Conservation (phyloP, 192 early-diverging fungal genomes). For the Backusella sp. region DNA sequence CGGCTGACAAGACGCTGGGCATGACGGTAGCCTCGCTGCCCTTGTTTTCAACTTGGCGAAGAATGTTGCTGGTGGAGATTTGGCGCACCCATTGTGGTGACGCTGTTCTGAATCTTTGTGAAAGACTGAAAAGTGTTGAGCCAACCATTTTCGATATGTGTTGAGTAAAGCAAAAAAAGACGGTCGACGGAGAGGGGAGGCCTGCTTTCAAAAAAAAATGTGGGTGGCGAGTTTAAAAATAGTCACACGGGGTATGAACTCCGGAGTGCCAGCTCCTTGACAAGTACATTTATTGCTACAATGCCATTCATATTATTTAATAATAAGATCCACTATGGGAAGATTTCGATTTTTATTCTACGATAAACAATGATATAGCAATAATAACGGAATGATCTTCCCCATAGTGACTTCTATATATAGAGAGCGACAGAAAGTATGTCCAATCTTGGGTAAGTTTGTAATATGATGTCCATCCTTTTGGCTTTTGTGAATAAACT, state of each 20-base stretch:
- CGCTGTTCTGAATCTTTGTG: background rate
- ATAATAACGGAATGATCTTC: no score
- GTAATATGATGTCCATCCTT: no score
- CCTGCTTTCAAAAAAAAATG: slow-evolving; percentile 7
- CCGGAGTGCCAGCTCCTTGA: no score
- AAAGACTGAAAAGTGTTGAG: background rate
- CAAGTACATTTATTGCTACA: no score
- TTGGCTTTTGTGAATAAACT: no score
- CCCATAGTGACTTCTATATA: no score
- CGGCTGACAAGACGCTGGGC: slow-evolving; percentile 13
- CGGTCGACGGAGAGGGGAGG: background rate
- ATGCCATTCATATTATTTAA: no score
- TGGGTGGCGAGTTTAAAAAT: background rate
- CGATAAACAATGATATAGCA: no score
- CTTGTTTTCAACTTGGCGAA: background rate
- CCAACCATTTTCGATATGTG: background rate
- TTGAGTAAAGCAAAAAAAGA: background rate
- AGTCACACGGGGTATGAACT: background rate
- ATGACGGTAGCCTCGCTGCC: background rate
- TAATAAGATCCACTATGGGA: no score
- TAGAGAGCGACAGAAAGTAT: no score
- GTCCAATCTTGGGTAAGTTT: no score
- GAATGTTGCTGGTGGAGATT: background rate
- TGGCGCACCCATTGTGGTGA: slow-evolving; percentile 9
- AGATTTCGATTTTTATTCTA: no score